These are phyloP conservation scores for Byssochlamys sp. DNA, from an alignment of 2,329 filamentous ascomycete genomes.

Conservation along the genomic window DNA sequence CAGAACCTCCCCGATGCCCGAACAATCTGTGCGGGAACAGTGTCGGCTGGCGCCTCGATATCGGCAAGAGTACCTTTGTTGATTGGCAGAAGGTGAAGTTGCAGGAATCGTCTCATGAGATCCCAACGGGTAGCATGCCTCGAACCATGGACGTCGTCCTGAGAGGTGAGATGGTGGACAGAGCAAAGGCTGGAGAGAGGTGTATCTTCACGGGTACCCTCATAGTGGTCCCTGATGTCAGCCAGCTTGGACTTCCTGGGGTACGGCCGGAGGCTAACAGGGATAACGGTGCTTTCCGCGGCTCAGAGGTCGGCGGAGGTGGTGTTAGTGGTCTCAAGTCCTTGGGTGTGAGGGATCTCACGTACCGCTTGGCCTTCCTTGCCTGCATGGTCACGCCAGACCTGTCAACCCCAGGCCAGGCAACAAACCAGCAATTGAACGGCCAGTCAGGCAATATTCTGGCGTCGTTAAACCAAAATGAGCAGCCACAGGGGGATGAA, in stretches of 20 bases:
- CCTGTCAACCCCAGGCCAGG: constrained; percentile 66
- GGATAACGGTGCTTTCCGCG: constrained; percentile 67
- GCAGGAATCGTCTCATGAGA: constrained; percentile 96
- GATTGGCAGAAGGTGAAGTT: constrained; percentile 99
- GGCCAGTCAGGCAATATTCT: constrained; percentile 77
- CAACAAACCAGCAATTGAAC: constrained; percentile 56
- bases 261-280: constrained; percentile 71
- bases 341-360: constrained; percentile 86
- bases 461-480: constrained; percentile 66
- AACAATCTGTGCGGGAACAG: constrained; percentile 81
- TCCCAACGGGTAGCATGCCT: constrained; percentile 96
- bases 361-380: constrained; percentile 91
- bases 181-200: constrained; percentile 93
- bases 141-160: constrained; percentile 95
- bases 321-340: constrained; percentile 84
- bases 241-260: constrained; percentile 83
- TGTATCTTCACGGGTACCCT: constrained; percentile 94
- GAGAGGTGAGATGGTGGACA: constrained; percentile 91
- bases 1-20: constrained; percentile 89
- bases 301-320: constrained; percentile 68
- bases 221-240: constrained; percentile 94
- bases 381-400: constrained; percentile 93
- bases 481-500: constrained; percentile 61
- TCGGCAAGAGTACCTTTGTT: constrained; percentile 91
- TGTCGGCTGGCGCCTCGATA: constrained; percentile 89